Base-by-base conservation (phyloP, 768 basidiomycete genomes). In the Boletus vermiculosoides region DNA sequence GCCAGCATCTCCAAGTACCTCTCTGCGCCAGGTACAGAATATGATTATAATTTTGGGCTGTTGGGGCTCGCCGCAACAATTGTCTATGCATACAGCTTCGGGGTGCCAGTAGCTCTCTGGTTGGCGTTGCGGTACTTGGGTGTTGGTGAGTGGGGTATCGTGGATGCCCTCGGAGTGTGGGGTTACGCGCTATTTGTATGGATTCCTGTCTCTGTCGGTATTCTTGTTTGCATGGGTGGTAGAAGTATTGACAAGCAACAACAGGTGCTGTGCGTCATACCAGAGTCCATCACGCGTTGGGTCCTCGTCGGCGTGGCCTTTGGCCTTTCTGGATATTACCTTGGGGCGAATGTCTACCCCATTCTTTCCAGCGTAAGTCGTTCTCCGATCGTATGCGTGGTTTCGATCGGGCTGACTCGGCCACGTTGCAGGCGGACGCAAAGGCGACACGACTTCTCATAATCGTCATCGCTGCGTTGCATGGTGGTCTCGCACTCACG, bases 1-100 rank as follows among this genome's bases (percentile, higher is more conserved):
- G 86, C 92, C 16, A 92, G 92, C 46, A 88, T 98, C 62, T 78
- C 88, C 2, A 81, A 85, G n/a, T 98, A 94, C 73, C 83, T 98
- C 40, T 89, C 91, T 30, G 74, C 80, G 25, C 74, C 81, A 4
- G 76, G 72, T 3, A 64, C 74, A 22, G 77, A 77, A 36, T 85
- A 86, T 64, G 87, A 86, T 59, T 96, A 95, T 66, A 85, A 98
- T 71, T 95, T 98, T 73, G 84, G 85, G 31, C 74, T 96, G 33
- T 79, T 98, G 22, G 87, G 87, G 28, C 86, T 91, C 20, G 92
- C 92, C 4, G 83, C 92, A 4, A 82, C 87, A 1, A 75, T 96
- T 18, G 90, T 94, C 48, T 99, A 99, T 71, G 70, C 83, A 23
- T 98, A 98, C 68, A 93, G 89, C 2, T 76, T 99, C 0, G 90